These are phyloP conservation scores for Suillus occidentalis DNA, from an alignment of 768 basidiomycete species.

Conservation along the genomic window DNA sequence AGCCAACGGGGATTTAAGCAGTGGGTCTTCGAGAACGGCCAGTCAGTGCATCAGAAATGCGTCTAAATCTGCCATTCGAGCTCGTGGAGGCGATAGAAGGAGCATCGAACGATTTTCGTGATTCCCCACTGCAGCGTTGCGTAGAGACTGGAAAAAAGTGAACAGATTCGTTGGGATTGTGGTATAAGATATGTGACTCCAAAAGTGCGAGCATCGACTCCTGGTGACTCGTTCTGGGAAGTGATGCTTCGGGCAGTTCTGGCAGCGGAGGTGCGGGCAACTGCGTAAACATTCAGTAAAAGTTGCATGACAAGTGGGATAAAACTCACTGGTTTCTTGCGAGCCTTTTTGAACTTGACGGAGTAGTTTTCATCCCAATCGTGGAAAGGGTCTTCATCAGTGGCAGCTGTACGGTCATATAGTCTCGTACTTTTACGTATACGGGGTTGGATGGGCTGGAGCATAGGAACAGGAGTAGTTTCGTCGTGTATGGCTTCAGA, in stretches of 20 bases:
- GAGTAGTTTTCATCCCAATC: slow-evolving; percentile 38
- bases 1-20: slow-evolving; percentile 10
- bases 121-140: slow-evolving; percentile 32
- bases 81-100: slow-evolving; percentile 29
- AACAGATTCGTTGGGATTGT: slow-evolving; percentile 30
- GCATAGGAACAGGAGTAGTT: slow-evolving; percentile 21
- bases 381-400: slow-evolving; percentile 35
- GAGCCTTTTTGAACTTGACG: slow-evolving; percentile 15
- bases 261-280: slow-evolving; percentile 29
- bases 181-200: slow-evolving; percentile 29
- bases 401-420: slow-evolving; percentile 35
- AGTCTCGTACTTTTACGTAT: slow-evolving; percentile 28
- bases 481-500: slow-evolving; percentile 38
- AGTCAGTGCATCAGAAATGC: slow-evolving; percentile 18
- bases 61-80: slow-evolving; percentile 22
- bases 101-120: slow-evolving; percentile 26
- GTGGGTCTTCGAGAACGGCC: slow-evolving; percentile 25
- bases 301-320: slow-evolving; percentile 3
- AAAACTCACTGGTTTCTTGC: slow-evolving; percentile 24
- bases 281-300: slow-evolving; percentile 12
- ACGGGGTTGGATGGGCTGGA: slow-evolving; percentile 33
- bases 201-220: slow-evolving; percentile 32
- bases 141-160: slow-evolving; percentile 36
- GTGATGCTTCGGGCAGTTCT: slow-evolving; percentile 15
- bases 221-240: slow-evolving; percentile 28